Conservation (phyloP, 2,329 filamentous ascomycete genomes). For the Pseudogymnoascus sp. region DNA sequence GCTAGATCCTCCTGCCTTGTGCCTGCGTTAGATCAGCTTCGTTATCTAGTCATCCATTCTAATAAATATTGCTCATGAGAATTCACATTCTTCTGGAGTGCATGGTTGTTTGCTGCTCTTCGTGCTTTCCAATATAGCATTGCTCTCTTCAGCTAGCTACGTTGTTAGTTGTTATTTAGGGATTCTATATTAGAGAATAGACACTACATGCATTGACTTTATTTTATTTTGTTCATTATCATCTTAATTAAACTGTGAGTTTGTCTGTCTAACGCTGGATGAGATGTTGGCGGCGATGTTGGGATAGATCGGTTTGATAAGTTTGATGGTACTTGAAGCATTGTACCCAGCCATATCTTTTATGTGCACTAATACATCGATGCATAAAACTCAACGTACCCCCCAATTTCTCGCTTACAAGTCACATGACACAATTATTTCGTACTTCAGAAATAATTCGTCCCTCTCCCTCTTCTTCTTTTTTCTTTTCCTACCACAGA, state of each 20-base stretch:
- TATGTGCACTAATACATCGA: background rate
- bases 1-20: slow-evolving; percentile 21
- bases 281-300: background rate
- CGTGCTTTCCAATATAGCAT: slow-evolving; percentile 2
- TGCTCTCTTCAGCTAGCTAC: slow-evolving; percentile 2
- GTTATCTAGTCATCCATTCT: slow-evolving; percentile 29
- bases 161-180: slow-evolving; percentile 1
- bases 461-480: background rate
- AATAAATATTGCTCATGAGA: slow-evolving; percentile 18
- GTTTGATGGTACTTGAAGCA: background rate
- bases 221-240: background rate
- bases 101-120: background rate
- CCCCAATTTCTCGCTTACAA: background rate
- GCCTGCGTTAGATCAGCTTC: slow-evolving; percentile 24
- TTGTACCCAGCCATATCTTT: background rate
- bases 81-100: background rate
- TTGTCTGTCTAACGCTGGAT: background rate
- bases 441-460: slow-evolving; percentile 4
- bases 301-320: background rate
- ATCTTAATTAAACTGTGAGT: background rate
- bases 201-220: slow-evolving; percentile 5
- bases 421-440: background rate
- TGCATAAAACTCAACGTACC: background rate
- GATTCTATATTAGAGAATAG: slow-evolving; percentile 8
- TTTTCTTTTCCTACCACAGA: background rate